These are phyloP conservation scores for Tetrastigma voinierianum DNA, from an alignment of 164 flowering plant genomes.

Conservation along the genomic window DNA sequence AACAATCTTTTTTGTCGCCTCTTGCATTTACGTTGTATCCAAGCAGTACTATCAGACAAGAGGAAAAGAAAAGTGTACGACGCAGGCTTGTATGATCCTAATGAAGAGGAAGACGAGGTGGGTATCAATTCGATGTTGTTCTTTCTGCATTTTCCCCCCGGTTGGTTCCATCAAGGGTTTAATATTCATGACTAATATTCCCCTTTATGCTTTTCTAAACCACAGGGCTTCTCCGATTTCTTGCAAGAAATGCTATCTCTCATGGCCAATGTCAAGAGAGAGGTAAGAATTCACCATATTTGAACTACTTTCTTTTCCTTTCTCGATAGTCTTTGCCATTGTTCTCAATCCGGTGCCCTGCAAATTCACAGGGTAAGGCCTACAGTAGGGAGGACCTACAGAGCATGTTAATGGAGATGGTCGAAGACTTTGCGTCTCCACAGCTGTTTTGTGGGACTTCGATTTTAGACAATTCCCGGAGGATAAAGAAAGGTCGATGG, in stretches of 20 bases:
- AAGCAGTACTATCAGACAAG: slow-evolving; percentile 65
- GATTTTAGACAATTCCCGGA: slow-evolving; percentile 2
- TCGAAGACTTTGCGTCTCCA: slow-evolving; percentile 20
- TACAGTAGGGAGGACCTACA: slow-evolving; percentile 53
- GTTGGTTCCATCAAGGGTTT: no score
- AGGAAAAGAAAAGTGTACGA: slow-evolving; percentile 68
- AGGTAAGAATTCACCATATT: slow-evolving; percentile 30
- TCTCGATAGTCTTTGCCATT: neutral
- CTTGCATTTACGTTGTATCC: neutral
- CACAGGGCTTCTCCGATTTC: slow-evolving; percentile 58
- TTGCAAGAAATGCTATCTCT: slow-evolving; percentile 54
- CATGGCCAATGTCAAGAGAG: slow-evolving; percentile 35
- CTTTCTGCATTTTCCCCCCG: neutral
- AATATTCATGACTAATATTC: neutral
- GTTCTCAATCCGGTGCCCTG: neutral
- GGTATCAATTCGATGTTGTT: neutral
- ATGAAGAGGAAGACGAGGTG: slow-evolving; percentile 66
- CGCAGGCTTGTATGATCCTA: slow-evolving; percentile 60
- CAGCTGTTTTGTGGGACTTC: slow-evolving; percentile 6
- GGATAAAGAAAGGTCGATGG: slow-evolving; percentile 22
- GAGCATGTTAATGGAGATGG: slow-evolving; percentile 51
- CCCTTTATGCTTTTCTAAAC: neutral
- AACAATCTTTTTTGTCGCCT: neutral
- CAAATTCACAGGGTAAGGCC: slow-evolving; percentile 24
- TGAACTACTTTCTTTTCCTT: neutral